Percentiles rank a stretch among this genome's conserved stretches.
phyloP scores from a whole-genome alignment of 495 filamentous ascomycete species.

The Podospora appendiculata region DNA sequence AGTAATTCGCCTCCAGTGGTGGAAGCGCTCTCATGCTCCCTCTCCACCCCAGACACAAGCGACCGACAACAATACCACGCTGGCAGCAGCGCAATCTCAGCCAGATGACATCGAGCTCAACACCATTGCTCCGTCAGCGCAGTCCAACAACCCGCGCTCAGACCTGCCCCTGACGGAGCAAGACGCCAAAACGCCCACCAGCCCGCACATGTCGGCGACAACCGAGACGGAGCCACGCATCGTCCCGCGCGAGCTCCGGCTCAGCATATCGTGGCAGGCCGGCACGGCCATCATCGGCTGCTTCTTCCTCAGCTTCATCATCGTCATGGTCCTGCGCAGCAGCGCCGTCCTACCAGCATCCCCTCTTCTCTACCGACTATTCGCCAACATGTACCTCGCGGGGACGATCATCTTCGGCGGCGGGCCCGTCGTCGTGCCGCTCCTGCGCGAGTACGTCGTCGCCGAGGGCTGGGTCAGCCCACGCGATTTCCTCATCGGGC shows the following conservation, averaged over 20 bases:
- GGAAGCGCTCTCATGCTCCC: background rate
- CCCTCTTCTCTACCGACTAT: conserved; percentile 53
- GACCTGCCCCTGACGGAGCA: conserved; percentile 12
- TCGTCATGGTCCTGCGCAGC: conserved; percentile 52
- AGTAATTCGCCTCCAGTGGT: background rate
- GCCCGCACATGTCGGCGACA: conserved; percentile 1
- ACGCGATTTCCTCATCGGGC: conserved; percentile 74
- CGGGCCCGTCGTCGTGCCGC: conserved; percentile 77
- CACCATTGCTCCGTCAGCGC: background rate
- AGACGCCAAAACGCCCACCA: background rate
- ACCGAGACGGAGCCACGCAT: conserved; percentile 28
- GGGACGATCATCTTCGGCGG: conserved; percentile 89
- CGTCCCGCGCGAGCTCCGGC: conserved; percentile 29
- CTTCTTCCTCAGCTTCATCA: conserved; percentile 56
- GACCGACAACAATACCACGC: background rate
- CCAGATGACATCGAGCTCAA: background rate
- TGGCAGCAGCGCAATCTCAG: too few species aligned
- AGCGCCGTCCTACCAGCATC: conserved; percentile 28
- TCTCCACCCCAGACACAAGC: background rate
- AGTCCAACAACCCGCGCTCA: background rate
- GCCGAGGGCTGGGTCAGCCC: conserved; percentile 71
- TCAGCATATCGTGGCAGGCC: conserved; percentile 36
- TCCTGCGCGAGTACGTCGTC: conserved; percentile 73
- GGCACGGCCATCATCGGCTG: conserved; percentile 39
- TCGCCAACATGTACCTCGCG: conserved; percentile 75